Evolutionary conservation across 2,329 filamentous ascomycete genomes (phyloP), one percentile per base, ranked within the genome.

Genomic region (Dryadomyces sulphureus): DNA sequence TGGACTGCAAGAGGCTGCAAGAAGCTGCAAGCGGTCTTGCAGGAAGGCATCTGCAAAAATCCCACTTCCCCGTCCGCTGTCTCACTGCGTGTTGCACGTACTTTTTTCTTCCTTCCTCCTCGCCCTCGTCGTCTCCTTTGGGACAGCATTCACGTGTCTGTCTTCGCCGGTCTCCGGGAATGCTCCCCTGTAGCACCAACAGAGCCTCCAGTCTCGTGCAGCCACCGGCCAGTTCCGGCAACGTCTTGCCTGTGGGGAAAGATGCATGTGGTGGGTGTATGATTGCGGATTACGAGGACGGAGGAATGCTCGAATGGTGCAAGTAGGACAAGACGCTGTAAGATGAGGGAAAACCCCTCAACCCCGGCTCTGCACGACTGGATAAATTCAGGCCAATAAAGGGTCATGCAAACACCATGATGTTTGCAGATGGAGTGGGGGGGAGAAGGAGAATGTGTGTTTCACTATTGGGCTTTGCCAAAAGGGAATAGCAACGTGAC

Each of bases 401-500:
- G 25, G 25, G 25, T n/a, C n/a, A n/a, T n/a, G n/a, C 25, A 30
- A 12, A 12, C 25, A 30, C 25, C 25, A 30, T 30, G 25, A 30
- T 7, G 25, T 30, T 30, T 30, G 17, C 9, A 14, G 32, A 12
- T n/a, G 12, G 7, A 35, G 8, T 6, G 32, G 32, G 32, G 4
- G 32, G 32, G 16, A 6, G 11, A 14, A n/a, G 32, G 32, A n/a
- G 32, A 35, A 38, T n/a, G 11, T 7, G 9, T 7, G 27, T 30
- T 8, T 38, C n/a, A 19, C 17, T 35, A 6, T 14, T n/a, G 17
- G 32, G 27, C 27, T 30, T 30, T 30, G 27, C 27, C n/a, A n/a
- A 19, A n/a, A 2, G 32, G 19, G 14, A 40, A 8, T 42, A 45
- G 39, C 46, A 47, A 43, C 44, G 46, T 50, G 48, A 49, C 48